Base-by-base conservation (phyloP, 805 yeast species). In the Candida peoriensis region DNA sequence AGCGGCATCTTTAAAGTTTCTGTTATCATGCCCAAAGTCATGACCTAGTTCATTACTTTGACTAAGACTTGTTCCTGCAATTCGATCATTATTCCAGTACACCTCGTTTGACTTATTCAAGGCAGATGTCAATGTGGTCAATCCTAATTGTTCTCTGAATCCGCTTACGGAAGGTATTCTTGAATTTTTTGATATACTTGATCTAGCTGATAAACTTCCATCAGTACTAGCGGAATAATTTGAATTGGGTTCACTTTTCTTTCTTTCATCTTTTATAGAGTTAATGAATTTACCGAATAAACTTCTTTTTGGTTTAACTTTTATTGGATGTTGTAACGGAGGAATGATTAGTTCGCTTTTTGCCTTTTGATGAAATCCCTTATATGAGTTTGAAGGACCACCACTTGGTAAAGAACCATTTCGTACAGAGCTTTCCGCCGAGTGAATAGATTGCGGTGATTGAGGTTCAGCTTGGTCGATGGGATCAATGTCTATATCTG, bases 321-420 rank as follows among this genome's bases (percentile, higher is more conserved):
- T 70, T 20, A 72, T 65, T 1, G 76, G 76, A n/a, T 64, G 70
- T 16, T 56, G 43, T 29, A 69, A 58, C 4, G 77, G 76, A 1
- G 77, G 76, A 3, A 64, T 50, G 13, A 63, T 61, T 16, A 55
- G 53, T 14, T 43, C 35, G 16, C 45, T 44, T 21, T 30, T 37
- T 5, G 41, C 50, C 17, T 46, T 34, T 9, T 52, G 49, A 26
- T 57, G 58, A 44, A 60, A 56, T 3, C 64, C 64, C 26, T 44
- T 46, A 34, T 57, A 56, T 2, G 54, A 36, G 9, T 32, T 17
- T 1, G 60, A 48, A n/a, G 38, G 37, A n/a, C 39, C 39, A 19
- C 35, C 28, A 3, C 11, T 25, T 3, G 18, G 20, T 9, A 19
- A 11, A 5, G 13, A 9, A 19, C n/a, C 16, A 4, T 7, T 5